phyloP scores from a whole-genome alignment of 371 early-diverging fungal species.

The Mucor irregularis region DNA sequence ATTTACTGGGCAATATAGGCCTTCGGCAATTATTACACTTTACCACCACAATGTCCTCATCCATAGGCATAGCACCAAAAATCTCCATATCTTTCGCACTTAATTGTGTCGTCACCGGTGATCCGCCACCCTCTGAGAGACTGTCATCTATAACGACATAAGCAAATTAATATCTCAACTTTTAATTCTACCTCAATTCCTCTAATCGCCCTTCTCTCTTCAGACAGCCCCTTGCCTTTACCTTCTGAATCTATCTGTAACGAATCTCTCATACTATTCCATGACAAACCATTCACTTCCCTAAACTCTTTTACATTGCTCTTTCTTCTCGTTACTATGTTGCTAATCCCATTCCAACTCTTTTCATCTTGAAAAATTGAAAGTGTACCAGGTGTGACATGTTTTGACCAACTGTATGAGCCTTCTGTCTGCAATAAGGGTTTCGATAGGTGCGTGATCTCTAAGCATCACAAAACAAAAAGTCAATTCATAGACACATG shows the following conservation, averaged over 20 bases:
- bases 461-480: too few relatives aligned
- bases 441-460: slow-evolving; percentile 36
- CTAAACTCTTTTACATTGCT: slow-evolving; percentile 20
- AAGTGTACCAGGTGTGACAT: slow-evolving; percentile 44
- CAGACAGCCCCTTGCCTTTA: too few relatives aligned
- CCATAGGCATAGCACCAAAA: slow-evolving; percentile 47
- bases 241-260: slow-evolving; percentile 25
- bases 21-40: slow-evolving; percentile 43
- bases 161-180: neutral
- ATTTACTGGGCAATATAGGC: slow-evolving; percentile 40
- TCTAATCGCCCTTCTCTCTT: too few relatives aligned
- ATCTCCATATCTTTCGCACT: slow-evolving; percentile 34
- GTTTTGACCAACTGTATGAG: slow-evolving; percentile 35
- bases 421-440: slow-evolving; percentile 30
- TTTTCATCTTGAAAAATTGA: slow-evolving; percentile 45
- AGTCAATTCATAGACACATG: too few relatives aligned
- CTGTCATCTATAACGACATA: slow-evolving; percentile 3
- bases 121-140: slow-evolving; percentile 23
- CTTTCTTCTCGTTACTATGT: slow-evolving; percentile 1
- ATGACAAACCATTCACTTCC: slow-evolving; percentile 11
- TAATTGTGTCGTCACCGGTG: slow-evolving; percentile 31
- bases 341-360: slow-evolving; percentile 32
- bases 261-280: slow-evolving; percentile 15
- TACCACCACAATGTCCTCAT: slow-evolving; percentile 42
- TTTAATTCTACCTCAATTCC: neutral